Conservation (phyloP, 2,329 filamentous ascomycete genomes). For the Fusarium domesticum region DNA sequence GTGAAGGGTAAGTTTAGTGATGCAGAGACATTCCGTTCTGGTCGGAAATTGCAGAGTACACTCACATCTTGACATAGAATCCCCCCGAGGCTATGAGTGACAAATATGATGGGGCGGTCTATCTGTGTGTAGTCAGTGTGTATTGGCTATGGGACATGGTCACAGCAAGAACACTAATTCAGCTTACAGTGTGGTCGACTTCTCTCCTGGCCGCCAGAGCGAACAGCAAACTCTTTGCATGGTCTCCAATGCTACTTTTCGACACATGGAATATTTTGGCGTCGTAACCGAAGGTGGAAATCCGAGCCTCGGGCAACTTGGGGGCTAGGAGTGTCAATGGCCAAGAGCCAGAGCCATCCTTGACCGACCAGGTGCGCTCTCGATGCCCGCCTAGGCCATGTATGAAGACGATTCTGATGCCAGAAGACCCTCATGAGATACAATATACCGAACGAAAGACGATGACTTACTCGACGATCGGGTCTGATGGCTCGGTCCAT, state of each 20-base stretch:
- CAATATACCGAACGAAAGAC: not conserved
- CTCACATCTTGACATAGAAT: conserved; percentile 4
- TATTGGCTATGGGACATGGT: not conserved
- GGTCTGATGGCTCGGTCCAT: not conserved
- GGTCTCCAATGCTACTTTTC: conserved; percentile 2
- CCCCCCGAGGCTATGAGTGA: conserved; percentile 2
- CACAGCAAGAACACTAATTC: too few relatives aligned
- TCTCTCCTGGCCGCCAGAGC: not conserved
- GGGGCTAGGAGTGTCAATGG: not conserved
- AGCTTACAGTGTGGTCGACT: not conserved
- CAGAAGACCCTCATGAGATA: not conserved
- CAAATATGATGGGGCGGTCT: conserved; percentile 1
- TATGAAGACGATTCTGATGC: conserved; percentile 2
- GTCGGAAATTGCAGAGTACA: not conserved
- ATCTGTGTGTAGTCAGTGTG: not conserved
- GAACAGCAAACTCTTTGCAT: conserved; percentile 1
- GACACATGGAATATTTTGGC: conserved; percentile 2
- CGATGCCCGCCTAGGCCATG: conserved; percentile 2
- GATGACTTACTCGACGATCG: conserved; percentile 6
- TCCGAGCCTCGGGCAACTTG: conserved; percentile 1
- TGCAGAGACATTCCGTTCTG: too few relatives aligned
- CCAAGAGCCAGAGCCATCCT: conserved; percentile 1
- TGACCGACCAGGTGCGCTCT: conserved; percentile 4
- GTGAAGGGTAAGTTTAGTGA: not conserved
- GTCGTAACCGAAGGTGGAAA: conserved; percentile 4